Conservation (phyloP, 257 asterid species). For the Scutellaria minor region DNA sequence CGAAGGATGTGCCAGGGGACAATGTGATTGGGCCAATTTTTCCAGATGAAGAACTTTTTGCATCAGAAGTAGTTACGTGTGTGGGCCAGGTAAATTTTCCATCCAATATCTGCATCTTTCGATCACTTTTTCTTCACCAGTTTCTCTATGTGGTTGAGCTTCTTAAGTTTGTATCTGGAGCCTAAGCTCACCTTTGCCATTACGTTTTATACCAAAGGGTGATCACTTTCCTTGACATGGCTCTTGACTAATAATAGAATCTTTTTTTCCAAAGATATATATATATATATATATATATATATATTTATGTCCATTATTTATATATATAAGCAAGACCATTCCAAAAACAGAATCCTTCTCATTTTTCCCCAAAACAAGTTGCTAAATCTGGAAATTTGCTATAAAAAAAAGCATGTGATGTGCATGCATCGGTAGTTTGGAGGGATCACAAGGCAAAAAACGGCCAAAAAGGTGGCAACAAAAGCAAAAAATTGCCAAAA, state of each 20-base stretch:
- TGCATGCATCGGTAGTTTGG: no score
- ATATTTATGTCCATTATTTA: no score
- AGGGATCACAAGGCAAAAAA: no score
- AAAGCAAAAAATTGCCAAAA: no score
- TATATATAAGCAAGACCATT: no score
- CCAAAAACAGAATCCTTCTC: no score
- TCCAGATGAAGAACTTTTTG: conserved; percentile 85
- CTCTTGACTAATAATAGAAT: not conserved
- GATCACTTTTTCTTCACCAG: not conserved
- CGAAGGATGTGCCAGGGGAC: conserved; percentile 77
- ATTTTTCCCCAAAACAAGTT: no score
- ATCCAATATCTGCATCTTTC: conserved; percentile 9
- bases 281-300: no score
- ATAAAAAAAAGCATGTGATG: no score
- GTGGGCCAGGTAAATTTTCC: conserved; percentile 85
- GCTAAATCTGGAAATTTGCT: no score
- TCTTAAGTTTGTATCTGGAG: not conserved
- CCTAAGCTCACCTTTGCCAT: not conserved
- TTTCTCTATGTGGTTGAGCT: not conserved
- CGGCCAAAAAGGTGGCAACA: no score
- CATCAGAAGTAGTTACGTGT: conserved; percentile 74
- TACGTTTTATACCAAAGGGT: not conserved
- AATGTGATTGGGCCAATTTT: conserved; percentile 70
- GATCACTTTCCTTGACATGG: not conserved
- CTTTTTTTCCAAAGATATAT: no score